These are phyloP conservation scores for Trypanosoma cruzi DNA, from an alignment of 208 protist species.

Conservation along the genomic window DNA sequence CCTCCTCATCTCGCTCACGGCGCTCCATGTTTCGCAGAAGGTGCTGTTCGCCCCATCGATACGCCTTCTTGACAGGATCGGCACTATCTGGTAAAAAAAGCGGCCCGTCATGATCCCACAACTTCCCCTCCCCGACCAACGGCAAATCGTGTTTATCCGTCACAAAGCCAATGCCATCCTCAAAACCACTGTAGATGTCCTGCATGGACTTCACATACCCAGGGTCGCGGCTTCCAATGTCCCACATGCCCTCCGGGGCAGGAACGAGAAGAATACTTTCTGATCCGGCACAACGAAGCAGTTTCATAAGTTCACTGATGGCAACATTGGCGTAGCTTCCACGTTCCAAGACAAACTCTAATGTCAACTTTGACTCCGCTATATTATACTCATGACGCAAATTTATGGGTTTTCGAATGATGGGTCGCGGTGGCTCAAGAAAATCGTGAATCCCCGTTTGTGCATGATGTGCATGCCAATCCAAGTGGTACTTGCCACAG, in stretches of 20 bases:
- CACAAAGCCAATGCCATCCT: constrained; percentile 78
- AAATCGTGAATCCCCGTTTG: constrained; percentile 69
- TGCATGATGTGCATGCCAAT: constrained; percentile 74
- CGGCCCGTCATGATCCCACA: constrained; percentile 57
- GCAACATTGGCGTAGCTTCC: constrained; percentile 90
- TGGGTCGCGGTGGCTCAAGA: constrained; percentile 77
- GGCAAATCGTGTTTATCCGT: constrained; percentile 39
- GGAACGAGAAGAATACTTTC: constrained; percentile 67
- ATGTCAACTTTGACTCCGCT: constrained; percentile 39
- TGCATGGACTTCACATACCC: constrained; percentile 81
- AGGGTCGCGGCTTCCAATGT: constrained; percentile 61
- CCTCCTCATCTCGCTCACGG: constrained; percentile 48
- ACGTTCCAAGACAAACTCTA: constrained; percentile 79
- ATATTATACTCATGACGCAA: constrained; percentile 61
- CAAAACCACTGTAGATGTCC: constrained; percentile 82
- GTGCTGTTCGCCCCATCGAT: constrained; percentile 60
- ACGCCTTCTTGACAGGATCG: constrained; percentile 64
- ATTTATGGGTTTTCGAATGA: constrained; percentile 74
- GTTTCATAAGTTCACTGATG: constrained; percentile 81
- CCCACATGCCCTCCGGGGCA: constrained; percentile 54
- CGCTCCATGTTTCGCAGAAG: constrained; percentile 75
- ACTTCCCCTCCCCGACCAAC: constrained; percentile 38
- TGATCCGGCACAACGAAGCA: constrained; percentile 60
- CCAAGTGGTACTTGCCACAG: constrained; percentile 73
- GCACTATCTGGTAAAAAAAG: constrained; percentile 55